Base-by-base conservation (phyloP, 1,284 basidiomycete genomes). In the Puccinia coronata region DNA sequence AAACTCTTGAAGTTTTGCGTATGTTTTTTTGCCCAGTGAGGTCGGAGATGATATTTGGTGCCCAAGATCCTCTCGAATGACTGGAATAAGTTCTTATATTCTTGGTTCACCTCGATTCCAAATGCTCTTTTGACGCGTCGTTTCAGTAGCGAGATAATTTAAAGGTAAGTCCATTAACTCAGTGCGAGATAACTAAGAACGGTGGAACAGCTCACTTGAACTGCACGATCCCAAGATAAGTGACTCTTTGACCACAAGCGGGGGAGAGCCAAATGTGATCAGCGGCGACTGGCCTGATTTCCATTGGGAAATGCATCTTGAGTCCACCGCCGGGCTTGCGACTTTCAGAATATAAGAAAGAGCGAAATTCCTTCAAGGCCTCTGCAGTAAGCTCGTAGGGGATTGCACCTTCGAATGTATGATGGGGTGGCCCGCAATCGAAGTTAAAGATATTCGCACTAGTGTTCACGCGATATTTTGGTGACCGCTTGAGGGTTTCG, bases 21-120 rank as follows among this genome's bases (percentile, higher is more conserved):
- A 86, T 99, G 96, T 31, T 94, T 90, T 87, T 99, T 99, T 0
- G 96, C 97, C 96, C 96, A 99, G 88, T 99, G 96, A 3, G 96
- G 95, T 79, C 94, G 90, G 11, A 95, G 96, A 69, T 90, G 89
- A 87, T 95, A 90, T 53, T 89, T 88, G 47, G 89, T 86, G 83
- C 49, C 34, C 28, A 96, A 86, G 83, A 97, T 92, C 23, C 87
- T 85, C 85, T 96, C 94, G 86, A 96, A 99, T 41, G 88, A 89
- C 71, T 88, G 87, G 86, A 98, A 98, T 82, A 96, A 89, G 80
- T 88, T 88, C 82, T 91, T 90, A 87, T 98, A 98, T 39, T 93
- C 92, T n/a, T 20, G 20, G 31, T 72, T 72, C 31, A 96, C 92
- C 49, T 92, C 91, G 78, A 92, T 89, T 39, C 93, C 92, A 86